These are phyloP conservation scores for Calonectria pseudoturangicola DNA, from an alignment of 2,329 filamentous ascomycete species.

Conservation along the genomic window DNA sequence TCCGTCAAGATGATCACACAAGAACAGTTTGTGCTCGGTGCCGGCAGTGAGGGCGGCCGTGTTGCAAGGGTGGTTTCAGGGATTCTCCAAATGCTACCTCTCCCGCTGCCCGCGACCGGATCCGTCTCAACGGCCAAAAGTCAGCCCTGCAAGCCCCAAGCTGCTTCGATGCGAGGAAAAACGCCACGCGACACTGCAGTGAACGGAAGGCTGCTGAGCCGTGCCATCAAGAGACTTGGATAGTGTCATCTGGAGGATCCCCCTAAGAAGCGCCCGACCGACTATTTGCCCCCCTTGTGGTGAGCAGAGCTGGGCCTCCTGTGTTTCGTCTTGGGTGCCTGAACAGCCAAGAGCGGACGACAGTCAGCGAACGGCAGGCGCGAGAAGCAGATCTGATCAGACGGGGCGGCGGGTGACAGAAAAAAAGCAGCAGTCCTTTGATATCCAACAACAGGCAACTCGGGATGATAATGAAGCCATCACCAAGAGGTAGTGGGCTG, in stretches of 20 bases:
- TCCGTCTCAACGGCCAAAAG: slow-evolving; percentile 28
- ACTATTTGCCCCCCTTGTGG: neutral
- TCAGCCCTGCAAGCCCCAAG: neutral
- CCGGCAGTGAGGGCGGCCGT: slow-evolving; percentile 41
- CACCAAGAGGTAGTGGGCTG: slow-evolving; percentile 52
- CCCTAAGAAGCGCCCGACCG: neutral
- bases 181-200: slow-evolving; percentile 30
- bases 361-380: slow-evolving; percentile 12
- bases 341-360: neutral
- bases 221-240: slow-evolving; percentile 11
- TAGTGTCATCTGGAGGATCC: slow-evolving; percentile 27
- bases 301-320: neutral
- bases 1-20: slow-evolving; percentile 48
- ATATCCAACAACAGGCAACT: slow-evolving; percentile 48
- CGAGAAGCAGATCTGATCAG: neutral
- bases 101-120: slow-evolving; percentile 23
- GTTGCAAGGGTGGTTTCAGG: slow-evolving; percentile 54
- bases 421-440: slow-evolving; percentile 34
- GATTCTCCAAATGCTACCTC: slow-evolving; percentile 41
- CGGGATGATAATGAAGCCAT: slow-evolving; percentile 52
- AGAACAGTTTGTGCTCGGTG: slow-evolving; percentile 39
- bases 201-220: slow-evolving; percentile 31
- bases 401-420: slow-evolving; percentile 28
- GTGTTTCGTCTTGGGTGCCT: slow-evolving; percentile 31
- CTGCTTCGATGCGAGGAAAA: neutral